Evolutionary conservation across 169 alveolate species (phyloP), one percentile per base, ranked within the genome.

Genomic region (Cryptosporidium viatorum): DNA sequence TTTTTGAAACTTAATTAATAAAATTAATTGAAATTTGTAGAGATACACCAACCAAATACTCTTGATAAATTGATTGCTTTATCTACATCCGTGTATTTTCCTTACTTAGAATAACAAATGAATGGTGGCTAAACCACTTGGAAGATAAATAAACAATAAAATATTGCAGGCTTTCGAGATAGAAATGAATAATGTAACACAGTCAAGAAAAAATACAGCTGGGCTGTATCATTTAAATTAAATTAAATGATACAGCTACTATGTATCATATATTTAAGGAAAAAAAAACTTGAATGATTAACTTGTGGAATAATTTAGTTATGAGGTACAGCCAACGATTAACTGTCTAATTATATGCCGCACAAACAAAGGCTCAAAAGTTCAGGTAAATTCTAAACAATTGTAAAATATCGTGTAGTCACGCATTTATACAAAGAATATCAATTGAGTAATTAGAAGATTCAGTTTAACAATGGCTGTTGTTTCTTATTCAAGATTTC

Each of bases 401-500:
- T 23, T 55, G 3, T 55, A 55, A 55, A 55, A 37, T 55, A 7
- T 12, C 4, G 18, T 23, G 0, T 55, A 55, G 0, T 55, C 67
- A 55, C 37, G n/a, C 5, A 1, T 7, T 8, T 23, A 3, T 55
- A n/a, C 5, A n/a, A 26, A 55, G 18, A 26, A 55, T 23, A 55
- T 9, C 4, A n/a, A 2, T 55, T 55, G 18, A 26, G 37, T 23
- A 21, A 55, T 26, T 55, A 12, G 3, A 21, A 26, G 7, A 23
- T 55, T 23, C 18, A 10, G 23, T 23, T 10, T 74, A 21, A 74
- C 31, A n/a, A 80, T 80, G 89, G 43, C 89, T 39, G 89, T 80
- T 35, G 89, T 80, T 26, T 80, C 89, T 65, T 80, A 80, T 39
- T 80, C 89, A 29, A 80, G 89, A 59, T 86, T 58, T 58, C 43